Conservation (phyloP, 805 yeast genomes). For the Hanseniaspora valbyensis region DNA sequence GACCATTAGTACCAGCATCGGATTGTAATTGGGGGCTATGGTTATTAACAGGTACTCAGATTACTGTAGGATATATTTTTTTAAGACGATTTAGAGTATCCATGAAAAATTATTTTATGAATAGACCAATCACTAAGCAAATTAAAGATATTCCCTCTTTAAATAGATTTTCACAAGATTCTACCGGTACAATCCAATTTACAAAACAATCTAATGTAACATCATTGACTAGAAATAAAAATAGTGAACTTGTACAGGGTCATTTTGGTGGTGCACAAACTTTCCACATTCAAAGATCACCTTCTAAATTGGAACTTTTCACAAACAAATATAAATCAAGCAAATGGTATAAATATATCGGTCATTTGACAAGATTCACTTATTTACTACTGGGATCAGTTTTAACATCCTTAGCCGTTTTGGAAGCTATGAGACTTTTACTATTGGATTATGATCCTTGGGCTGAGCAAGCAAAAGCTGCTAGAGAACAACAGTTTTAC, state of each 20-base stretch:
- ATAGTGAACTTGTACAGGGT: conserved; percentile 16
- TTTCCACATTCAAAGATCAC: conserved; percentile 17
- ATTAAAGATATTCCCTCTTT: conserved; percentile 29
- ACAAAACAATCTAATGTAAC: not conserved
- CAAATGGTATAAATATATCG: not conserved
- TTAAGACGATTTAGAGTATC: conserved; percentile 14
- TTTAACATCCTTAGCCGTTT: conserved; percentile 41
- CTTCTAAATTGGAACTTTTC: conserved; percentile 6
- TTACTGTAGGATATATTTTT: conserved; percentile 34
- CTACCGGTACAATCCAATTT: conserved; percentile 23
- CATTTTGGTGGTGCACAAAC: conserved; percentile 22
- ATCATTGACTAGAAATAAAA: conserved; percentile 1
- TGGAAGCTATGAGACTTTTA: conserved; percentile 44
- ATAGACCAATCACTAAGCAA: conserved; percentile 21
- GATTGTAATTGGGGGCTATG: conserved; percentile 49
- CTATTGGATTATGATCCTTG: conserved; percentile 51
- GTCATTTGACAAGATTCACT: not conserved
- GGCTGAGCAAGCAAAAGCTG: conserved; percentile 53
- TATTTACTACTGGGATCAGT: conserved; percentile 36
- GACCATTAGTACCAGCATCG: conserved; percentile 64
- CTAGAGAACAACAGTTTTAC: conserved; percentile 35
- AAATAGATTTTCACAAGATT: conserved; percentile 26
- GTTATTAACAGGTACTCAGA: conserved; percentile 42
- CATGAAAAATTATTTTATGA: conserved; percentile 11
- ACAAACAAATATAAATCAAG: not conserved